Base-by-base conservation (phyloP, 768 basidiomycete species). In the Holtermannia corniformis region DNA sequence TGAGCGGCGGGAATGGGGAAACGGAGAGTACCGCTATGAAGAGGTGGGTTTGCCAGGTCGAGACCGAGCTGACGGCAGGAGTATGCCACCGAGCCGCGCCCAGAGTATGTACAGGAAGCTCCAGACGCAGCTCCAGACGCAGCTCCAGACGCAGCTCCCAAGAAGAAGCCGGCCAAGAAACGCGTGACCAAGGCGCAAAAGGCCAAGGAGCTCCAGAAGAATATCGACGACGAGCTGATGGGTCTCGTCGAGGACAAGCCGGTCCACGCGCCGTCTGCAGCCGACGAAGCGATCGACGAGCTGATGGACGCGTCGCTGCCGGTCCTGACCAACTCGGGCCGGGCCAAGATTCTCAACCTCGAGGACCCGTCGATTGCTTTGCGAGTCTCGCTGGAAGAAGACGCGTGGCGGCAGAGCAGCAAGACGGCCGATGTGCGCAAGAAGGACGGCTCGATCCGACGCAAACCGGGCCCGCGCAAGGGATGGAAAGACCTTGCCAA, bases 401-500 rank as follows among this genome's bases (percentile, higher is more conserved):
- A 66, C 47, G 59, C 62, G 47, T 59, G 60, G 63, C 63, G 63
- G 63, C 41, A 57, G 42, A 21, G 62, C 41, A 50, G 58, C 50
- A 59, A 56, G 32, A 59, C 56, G 5, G 55, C 52, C 32, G 52
- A 44, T 27, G 59, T 58, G 3, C 51, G 53, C 2, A 64, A 67
- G 42, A 72, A 72, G 51, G 70, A 72, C 48, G 70, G 70, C 4
- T 62, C 60, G 22, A 49, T 63, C 2, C 54, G 70, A 16, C 61
- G 62, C 50, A 72, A 72, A 47, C 70, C 70, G 37, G 70, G 70
- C 19, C 70, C 70, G 3, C 54, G 64, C 37, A 60, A 72, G 55
- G 61, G 70, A 20, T 63, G 61, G 63, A 60, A 67, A 52, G 53
- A 62, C 52, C 51, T 65, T 22, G 59, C 20, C 53, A 56, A 20